Evolutionary conservation across 1,284 basidiomycete genomes (phyloP).

Genomic region (Sutorius eximius): DNA sequence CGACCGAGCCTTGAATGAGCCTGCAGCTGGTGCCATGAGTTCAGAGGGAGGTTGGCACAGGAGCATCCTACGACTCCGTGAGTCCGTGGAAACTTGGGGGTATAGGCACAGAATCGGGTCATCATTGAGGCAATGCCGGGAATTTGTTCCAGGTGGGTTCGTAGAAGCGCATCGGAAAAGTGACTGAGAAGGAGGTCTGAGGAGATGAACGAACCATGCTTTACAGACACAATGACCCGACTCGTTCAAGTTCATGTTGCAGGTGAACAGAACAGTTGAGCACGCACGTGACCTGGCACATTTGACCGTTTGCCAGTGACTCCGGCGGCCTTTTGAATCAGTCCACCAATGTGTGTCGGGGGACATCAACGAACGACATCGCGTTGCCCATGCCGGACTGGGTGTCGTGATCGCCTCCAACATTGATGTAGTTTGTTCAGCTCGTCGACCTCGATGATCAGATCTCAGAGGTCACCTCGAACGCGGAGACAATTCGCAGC

Average conservation of each 20-base stretch:
- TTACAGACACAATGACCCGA: not conserved
- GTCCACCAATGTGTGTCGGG: too few relatives aligned
- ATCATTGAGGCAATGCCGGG: not conserved
- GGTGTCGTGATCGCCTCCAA: too few relatives aligned
- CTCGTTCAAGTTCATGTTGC: not conserved
- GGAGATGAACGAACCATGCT: not conserved
- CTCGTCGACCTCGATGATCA: too few relatives aligned
- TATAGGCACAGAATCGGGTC: not conserved
- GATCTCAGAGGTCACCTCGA: too few relatives aligned
- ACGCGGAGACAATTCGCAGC: too few relatives aligned
- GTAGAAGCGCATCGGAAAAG: not conserved
- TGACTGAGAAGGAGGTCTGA: not conserved
- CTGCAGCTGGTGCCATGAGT: not conserved
- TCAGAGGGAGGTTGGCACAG: not conserved
- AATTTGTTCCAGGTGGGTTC: not conserved
- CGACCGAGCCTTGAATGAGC: not conserved
- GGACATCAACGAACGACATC: too few relatives aligned
- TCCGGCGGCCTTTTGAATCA: too few relatives aligned
- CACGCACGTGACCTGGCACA: too few relatives aligned
- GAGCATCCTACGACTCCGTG: not conserved
- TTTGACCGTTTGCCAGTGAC: too few relatives aligned
- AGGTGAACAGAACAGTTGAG: not conserved
- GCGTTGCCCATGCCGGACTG: too few relatives aligned
- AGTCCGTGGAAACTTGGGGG: not conserved
- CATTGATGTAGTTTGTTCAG: too few relatives aligned